These are phyloP conservation scores for Lasiodiplodia theobromae DNA, from an alignment of 2,329 filamentous ascomycete genomes.

Conservation along the genomic window DNA sequence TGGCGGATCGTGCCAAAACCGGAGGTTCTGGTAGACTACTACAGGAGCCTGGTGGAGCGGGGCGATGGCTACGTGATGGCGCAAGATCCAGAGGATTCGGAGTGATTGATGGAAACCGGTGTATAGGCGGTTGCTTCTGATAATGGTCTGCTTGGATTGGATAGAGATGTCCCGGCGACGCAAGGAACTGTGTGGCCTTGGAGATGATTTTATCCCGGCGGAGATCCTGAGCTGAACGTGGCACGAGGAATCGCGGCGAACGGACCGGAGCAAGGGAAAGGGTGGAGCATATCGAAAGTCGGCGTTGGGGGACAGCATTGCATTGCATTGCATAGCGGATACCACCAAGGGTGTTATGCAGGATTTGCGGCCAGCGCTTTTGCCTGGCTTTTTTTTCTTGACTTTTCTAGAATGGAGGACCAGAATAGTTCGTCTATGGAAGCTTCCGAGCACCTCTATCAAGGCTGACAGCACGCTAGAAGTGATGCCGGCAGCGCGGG, in stretches of 20 bases:
- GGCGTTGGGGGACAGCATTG: slow-evolving; percentile 30
- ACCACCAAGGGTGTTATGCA: slow-evolving; percentile 26
- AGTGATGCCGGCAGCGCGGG: neutral
- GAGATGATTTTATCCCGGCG: neutral
- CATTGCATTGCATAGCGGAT: slow-evolving; percentile 31
- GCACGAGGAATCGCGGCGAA: neutral
- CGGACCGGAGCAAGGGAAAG: slow-evolving; percentile 10
- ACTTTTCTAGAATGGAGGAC: slow-evolving; percentile 19
- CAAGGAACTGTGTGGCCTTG: neutral
- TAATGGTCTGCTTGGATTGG: slow-evolving; percentile 1
- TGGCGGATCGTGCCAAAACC: slow-evolving; percentile 98
- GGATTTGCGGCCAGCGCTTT: slow-evolving; percentile 22
- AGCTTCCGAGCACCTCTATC: slow-evolving; percentile 5
- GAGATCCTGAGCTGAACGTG: neutral
- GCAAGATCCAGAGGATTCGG: slow-evolving; percentile 3
- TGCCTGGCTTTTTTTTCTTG: slow-evolving; percentile 15
- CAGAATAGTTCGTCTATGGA: slow-evolving; percentile 19
- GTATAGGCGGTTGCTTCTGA: slow-evolving; percentile 2
- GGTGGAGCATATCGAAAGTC: slow-evolving; percentile 24
- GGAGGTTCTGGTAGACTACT: slow-evolving; percentile 92
- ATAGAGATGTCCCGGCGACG: slow-evolving; percentile 1
- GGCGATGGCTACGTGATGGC: slow-evolving; percentile 65
- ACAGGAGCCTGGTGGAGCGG: slow-evolving; percentile 79
- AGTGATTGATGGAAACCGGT: neutral
- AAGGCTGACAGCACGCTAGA: slow-evolving; percentile 16